A percentile compares a stretch with the other conserved stretches of the same genome.
Evolutionary conservation across 2,329 filamentous ascomycete species (phyloP).

Genomic region (Purpureocillium lavendulum): DNA sequence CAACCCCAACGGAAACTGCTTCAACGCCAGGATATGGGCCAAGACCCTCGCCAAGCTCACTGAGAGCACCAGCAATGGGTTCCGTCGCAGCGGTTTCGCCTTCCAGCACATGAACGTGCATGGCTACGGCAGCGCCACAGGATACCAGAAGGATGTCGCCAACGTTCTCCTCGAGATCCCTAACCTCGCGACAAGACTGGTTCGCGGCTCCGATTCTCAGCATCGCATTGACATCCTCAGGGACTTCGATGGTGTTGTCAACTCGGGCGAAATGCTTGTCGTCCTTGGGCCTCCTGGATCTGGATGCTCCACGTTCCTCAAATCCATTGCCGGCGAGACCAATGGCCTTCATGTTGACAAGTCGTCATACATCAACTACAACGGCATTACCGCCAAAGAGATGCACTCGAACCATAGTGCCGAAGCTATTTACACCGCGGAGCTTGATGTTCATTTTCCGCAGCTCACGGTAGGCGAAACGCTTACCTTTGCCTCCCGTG

Average conservation of each 20-base stretch:
- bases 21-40: no score
- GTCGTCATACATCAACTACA: constrained; percentile 70
- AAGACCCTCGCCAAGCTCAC: no score
- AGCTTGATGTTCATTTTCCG: constrained; percentile 75
- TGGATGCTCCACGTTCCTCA: constrained; percentile 79
- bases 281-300: constrained; percentile 63
- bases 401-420: constrained; percentile 61
- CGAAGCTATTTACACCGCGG: constrained; percentile 79
- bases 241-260: constrained; percentile 58
- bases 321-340: constrained; percentile 77
- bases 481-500: constrained; percentile 65
- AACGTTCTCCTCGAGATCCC: no score
- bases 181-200: no score
- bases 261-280: constrained; percentile 66
- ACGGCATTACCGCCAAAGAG: constrained; percentile 60
- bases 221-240: constrained; percentile 52
- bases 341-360: constrained; percentile 63
- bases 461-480: constrained; percentile 71
- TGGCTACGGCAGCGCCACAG: no score
- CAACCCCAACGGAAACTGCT: no score
- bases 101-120: no score
- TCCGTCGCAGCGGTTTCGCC: no score
- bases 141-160: no score
- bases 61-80: no score
- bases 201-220: no score